A percentile compares a stretch with the other conserved stretches of the same genome.
Evolutionary conservation across 768 basidiomycete genomes (phyloP).

Genomic region (Mrakia hoshinonis): DNA sequence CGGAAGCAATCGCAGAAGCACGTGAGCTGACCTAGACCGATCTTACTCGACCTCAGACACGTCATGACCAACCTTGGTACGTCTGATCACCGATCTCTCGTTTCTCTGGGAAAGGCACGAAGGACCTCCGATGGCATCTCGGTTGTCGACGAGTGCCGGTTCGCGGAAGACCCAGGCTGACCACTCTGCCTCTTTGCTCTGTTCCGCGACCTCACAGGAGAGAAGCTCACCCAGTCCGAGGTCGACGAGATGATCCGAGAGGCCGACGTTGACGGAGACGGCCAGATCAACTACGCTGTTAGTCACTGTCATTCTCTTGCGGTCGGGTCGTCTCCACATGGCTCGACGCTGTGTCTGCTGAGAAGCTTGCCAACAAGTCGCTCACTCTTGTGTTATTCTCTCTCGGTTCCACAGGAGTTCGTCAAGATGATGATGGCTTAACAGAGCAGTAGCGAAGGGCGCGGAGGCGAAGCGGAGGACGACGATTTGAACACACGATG

Average conservation of each 20-base stretch:
- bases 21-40: neutral
- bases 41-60: constrained; percentile 40
- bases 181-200: constrained; percentile 42
- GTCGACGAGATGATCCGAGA: constrained; percentile 97
- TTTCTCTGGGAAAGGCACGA: too few relatives aligned
- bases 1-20: neutral
- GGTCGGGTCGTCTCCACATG: too few relatives aligned
- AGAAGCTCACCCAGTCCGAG: constrained; percentile 76
- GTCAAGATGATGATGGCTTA: constrained; percentile 21
- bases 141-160: too few relatives aligned
- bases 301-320: neutral
- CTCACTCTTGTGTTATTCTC: neutral
- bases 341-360: neutral
- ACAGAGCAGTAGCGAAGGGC: neutral
- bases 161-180: too few relatives aligned
- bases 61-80: constrained; percentile 76
- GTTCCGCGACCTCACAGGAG: constrained; percentile 41
- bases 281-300: constrained; percentile 47
- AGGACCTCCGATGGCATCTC: too few relatives aligned
- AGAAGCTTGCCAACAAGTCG: neutral
- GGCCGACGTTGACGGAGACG: constrained; percentile 87
- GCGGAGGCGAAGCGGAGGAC: neutral
- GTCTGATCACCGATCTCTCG: neutral
- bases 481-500: neutral
- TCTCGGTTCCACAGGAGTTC: neutral